Evolutionary conservation across 345 rosid genomes (phyloP), one percentile per base, ranked within the genome.

Genomic region (Eucalyptus fibrosa): DNA sequence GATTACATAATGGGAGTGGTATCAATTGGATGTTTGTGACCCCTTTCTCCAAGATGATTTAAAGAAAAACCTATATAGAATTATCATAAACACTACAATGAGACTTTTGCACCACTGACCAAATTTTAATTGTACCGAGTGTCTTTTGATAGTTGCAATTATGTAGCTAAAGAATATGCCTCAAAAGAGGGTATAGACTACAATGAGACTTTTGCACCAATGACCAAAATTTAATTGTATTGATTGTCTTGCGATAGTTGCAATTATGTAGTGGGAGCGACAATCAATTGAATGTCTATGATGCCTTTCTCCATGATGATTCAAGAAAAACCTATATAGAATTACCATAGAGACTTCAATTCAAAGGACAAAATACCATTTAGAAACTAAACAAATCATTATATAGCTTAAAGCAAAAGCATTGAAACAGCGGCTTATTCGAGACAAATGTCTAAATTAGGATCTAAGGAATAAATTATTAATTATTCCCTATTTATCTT

Each of bases 161-260:
- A 56, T 1, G 16, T 60, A 12, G 67, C 67, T 9, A 0, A 60
- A 60, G n/a, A 9, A 23, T 9, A 56, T 56, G 60, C 28, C 60
- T 56, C 12, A 2, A 56, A 56, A 23, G 30, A 24, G 30, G 62
- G 30, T 56, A 11, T 24, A 5, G 62, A 56, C 0, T 56, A 4
- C 62, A 56, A 56, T 56, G 62, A 4, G 62, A 23, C 30, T 24
- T 56, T 24, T 24, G 30, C 62, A 56, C 30, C 6, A 0, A 4
- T 56, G 62, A 0, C 6, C 1, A 1, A 24, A 56, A 24, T 24
- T 56, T 56, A 56, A 56, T 56, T 10, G 13, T 56, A 9, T 4
- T 3, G 1, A 56, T 0, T 0, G 13, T 24, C 30, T 23, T 24
- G 28, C 1, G 28, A 56, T 56, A 23, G 3, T 24, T 0, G 6